Percentiles rank a stretch among this genome's conserved stretches.
Evolutionary conservation across 108 stramenopile species (phyloP).

Genomic region (Parietichytrium sp.): DNA sequence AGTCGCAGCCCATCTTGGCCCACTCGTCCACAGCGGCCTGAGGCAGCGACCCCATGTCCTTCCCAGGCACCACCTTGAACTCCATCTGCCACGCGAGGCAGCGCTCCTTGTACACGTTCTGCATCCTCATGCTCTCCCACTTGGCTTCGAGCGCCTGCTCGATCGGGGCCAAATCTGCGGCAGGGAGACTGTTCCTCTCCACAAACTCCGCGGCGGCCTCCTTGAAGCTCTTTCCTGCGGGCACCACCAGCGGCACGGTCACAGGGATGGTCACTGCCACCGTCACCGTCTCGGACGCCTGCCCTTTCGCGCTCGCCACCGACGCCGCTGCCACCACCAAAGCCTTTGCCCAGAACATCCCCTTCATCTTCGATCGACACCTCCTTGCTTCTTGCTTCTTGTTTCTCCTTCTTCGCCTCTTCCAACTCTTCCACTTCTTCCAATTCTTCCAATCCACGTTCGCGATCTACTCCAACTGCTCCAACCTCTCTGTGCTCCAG

Average conservation of each 20-base stretch:
- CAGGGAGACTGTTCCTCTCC: slow-evolving; percentile 3
- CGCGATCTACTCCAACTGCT: too few relatives aligned
- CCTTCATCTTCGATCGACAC: too few relatives aligned
- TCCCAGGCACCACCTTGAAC: background rate
- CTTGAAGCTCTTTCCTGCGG: slow-evolving; percentile 29
- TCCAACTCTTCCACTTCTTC: too few relatives aligned
- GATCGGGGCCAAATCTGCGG: background rate
- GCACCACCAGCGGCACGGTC: slow-evolving; percentile 25
- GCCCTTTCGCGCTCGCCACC: background rate
- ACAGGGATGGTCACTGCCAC: slow-evolving; percentile 26
- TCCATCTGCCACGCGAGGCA: slow-evolving; percentile 9
- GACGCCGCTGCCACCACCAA: background rate
- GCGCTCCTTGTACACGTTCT: background rate
- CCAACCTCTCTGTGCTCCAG: too few relatives aligned
- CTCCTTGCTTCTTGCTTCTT: too few relatives aligned
- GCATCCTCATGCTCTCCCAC: slow-evolving; percentile 10
- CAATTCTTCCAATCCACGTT: too few relatives aligned
- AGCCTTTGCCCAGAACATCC: too few relatives aligned
- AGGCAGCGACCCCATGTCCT: background rate
- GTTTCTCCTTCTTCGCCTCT: too few relatives aligned
- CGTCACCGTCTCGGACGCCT: slow-evolving; percentile 19
- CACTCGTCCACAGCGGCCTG: background rate
- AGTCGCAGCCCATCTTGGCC: slow-evolving; percentile 20
- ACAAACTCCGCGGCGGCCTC: slow-evolving; percentile 9
- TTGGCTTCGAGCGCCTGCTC: slow-evolving; percentile 21